A percentile compares a stretch with the other conserved stretches of the same genome.
These are phyloP conservation scores for Teunomyces atbi DNA, from an alignment of 805 yeast genomes.

Conservation along the genomic window DNA sequence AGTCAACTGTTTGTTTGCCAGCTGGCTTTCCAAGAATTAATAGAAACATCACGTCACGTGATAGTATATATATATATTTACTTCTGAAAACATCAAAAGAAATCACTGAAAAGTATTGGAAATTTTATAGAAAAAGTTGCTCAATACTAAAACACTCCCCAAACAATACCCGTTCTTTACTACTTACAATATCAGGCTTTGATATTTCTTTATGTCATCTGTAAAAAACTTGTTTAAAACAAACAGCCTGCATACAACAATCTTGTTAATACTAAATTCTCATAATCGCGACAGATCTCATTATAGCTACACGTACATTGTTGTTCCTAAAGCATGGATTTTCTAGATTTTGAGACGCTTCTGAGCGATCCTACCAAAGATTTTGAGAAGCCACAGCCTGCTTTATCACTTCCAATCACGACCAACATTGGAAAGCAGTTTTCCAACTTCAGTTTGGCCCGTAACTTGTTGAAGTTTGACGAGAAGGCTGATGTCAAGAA, in stretches of 20 bases:
- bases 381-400: conserved; percentile 43
- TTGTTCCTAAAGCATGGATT: conserved; percentile 31
- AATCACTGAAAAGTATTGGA: not conserved
- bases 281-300: too few species aligned
- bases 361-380: conserved; percentile 18
- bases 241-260: not conserved
- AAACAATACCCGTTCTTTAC: too few species aligned
- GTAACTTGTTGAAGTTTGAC: conserved; percentile 27
- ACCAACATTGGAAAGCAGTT: conserved; percentile 36
- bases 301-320: too few species aligned
- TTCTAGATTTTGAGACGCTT: conserved; percentile 39
- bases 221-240: not conserved
- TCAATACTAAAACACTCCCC: too few species aligned
- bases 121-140: not conserved
- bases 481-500: conserved; percentile 8
- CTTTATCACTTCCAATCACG: conserved; percentile 39
- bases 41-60: not conserved
- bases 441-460: conserved; percentile 31
- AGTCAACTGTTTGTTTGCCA: not conserved
- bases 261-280: too few species aligned
- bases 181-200: too few species aligned
- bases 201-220: too few species aligned
- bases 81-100: not conserved
- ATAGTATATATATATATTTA: not conserved
- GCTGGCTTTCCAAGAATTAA: conserved; percentile 1